Percentiles rank a stretch among this genome's conserved stretches.
Conservation (phyloP, 2,329 filamentous ascomycete species). For the Stemphylium lycopersici region DNA sequence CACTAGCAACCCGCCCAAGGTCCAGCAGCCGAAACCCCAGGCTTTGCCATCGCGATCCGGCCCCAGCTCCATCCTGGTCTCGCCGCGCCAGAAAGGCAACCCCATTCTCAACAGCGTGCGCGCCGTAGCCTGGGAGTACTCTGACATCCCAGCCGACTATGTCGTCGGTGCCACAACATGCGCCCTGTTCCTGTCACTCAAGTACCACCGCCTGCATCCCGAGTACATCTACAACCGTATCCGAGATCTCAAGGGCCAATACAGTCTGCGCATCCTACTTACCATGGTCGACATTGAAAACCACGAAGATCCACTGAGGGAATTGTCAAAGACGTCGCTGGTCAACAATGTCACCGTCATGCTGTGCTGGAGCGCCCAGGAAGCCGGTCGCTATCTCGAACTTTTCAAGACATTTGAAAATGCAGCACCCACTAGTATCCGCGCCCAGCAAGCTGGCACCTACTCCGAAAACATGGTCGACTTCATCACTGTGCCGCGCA, state of each 20-base stretch:
- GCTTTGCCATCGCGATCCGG: constrained; percentile 70
- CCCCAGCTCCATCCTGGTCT: constrained; percentile 84
- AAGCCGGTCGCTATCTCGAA: constrained; percentile 92
- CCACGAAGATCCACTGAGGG: constrained; percentile 86
- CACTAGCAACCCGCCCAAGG: constrained; percentile 47
- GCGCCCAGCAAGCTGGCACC: constrained; percentile 79
- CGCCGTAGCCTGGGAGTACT: constrained; percentile 91
- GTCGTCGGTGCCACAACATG: constrained; percentile 86
- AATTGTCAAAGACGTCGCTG: constrained; percentile 88
- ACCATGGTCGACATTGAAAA: constrained; percentile 95
- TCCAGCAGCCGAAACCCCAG: constrained; percentile 89
- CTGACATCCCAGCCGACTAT: constrained; percentile 94
- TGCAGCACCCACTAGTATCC: constrained; percentile 80
- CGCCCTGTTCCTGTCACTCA: constrained; percentile 89
- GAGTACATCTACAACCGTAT: constrained; percentile 98
- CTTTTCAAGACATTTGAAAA: constrained; percentile 95
- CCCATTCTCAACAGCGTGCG: constrained; percentile 84
- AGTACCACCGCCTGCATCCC: constrained; percentile 95
- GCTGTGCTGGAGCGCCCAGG: constrained; percentile 91
- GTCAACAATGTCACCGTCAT: constrained; percentile 93
- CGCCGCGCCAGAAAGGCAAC: constrained; percentile 91
- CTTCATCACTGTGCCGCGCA: constrained; percentile 87
- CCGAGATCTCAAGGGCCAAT: constrained; percentile 80
- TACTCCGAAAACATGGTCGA: constrained; percentile 89
- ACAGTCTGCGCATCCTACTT: constrained; percentile 83